Conservation (phyloP, 2,329 filamentous ascomycete species). For the Capronia americana region DNA sequence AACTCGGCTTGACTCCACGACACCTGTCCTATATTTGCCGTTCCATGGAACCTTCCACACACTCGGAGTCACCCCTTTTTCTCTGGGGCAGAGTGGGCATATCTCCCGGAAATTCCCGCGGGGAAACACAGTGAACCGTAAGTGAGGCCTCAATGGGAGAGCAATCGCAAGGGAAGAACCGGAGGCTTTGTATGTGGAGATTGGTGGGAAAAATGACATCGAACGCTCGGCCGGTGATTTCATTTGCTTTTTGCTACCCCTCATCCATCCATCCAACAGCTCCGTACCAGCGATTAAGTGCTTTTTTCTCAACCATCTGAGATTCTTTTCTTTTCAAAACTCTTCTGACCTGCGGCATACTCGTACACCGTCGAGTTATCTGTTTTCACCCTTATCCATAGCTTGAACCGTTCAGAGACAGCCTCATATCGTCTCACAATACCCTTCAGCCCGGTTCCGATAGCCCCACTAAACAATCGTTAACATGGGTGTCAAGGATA, state of each 20-base stretch:
- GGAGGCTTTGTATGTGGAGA: constrained; percentile 2
- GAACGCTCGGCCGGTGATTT: not conserved
- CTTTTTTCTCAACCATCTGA: constrained; percentile 10
- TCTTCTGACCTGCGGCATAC: constrained; percentile 2
- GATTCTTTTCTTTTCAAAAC: constrained; percentile 16
- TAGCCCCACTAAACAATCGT: constrained; percentile 19
- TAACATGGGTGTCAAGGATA: constrained; percentile 54
- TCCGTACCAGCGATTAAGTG: constrained; percentile 9
- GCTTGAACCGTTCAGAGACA: constrained; percentile 6
- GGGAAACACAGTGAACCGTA: not conserved
- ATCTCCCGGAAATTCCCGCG: not conserved
- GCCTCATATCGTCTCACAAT: not conserved
- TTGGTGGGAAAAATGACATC: not conserved
- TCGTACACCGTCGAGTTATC: not conserved
- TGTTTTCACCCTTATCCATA: constrained; percentile 1
- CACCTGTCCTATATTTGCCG: not conserved
- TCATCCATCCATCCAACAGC: constrained; percentile 1
- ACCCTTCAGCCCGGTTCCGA: constrained; percentile 6
- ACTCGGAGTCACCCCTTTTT: not conserved
- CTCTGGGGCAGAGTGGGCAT: constrained; percentile 1
- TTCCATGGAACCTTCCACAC: not conserved
- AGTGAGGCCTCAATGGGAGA: not conserved
- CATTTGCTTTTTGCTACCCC: not conserved
- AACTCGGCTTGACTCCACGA: not conserved
- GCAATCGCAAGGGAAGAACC: constrained; percentile 2